phyloP scores from a whole-genome alignment of 2,329 filamentous ascomycete genomes.

The Clonostachys byssicola region DNA sequence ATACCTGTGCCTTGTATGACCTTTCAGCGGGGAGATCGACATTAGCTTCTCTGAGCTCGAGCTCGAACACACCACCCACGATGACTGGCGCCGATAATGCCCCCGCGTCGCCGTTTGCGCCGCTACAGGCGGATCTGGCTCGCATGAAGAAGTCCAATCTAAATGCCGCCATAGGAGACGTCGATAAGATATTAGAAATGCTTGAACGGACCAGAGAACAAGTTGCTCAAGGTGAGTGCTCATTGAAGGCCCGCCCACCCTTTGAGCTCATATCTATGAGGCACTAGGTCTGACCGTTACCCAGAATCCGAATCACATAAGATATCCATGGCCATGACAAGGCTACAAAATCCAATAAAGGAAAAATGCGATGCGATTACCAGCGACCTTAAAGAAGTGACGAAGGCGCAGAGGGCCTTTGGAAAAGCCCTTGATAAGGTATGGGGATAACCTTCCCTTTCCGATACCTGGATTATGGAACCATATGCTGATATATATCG shows the following conservation, averaged over 20 bases:
- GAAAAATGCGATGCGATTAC: slow-evolving; percentile 76
- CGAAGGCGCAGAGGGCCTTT: slow-evolving; percentile 78
- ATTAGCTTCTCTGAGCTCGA: no score
- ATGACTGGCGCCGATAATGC: slow-evolving; percentile 28
- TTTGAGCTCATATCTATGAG: background rate
- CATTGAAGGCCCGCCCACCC: background rate
- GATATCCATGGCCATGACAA: slow-evolving; percentile 71
- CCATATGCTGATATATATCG: slow-evolving; percentile 7
- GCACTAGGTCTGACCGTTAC: background rate
- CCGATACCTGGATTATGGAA: background rate
- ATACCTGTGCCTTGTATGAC: no score
- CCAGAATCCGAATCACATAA: slow-evolving; percentile 41
- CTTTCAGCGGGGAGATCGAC: no score
- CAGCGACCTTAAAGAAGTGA: slow-evolving; percentile 76
- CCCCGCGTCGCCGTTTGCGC: slow-evolving; percentile 39
- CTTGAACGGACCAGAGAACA: slow-evolving; percentile 69
- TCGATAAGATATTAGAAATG: slow-evolving; percentile 77
- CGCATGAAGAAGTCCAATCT: slow-evolving; percentile 67
- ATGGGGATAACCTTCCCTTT: slow-evolving; percentile 9
- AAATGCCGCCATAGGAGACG: slow-evolving; percentile 68
- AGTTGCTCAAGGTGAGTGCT: slow-evolving; percentile 61
- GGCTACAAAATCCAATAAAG: slow-evolving; percentile 82
- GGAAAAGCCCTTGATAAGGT: slow-evolving; percentile 83
- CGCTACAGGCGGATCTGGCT: slow-evolving; percentile 69
- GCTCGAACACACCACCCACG: slow-evolving; percentile 3